Evolutionary conservation across 345 rosid species (phyloP).

Genomic region (Eucalyptus cladocalyx): DNA sequence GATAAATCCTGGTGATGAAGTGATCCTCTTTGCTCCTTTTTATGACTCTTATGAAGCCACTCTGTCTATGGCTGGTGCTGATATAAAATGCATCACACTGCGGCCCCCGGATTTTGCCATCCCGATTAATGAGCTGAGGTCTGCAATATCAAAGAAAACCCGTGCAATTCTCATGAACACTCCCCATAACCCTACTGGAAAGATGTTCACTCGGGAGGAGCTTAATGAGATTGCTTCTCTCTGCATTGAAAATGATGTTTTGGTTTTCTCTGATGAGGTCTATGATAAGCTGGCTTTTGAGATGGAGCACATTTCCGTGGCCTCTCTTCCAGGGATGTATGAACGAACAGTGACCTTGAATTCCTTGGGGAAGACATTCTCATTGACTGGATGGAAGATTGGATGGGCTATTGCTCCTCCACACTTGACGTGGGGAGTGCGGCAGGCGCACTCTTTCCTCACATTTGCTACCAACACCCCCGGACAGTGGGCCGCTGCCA

Average conservation of each 20-base stretch:
- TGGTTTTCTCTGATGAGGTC: slow-evolving; percentile 83
- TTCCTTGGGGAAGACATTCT: slow-evolving; percentile 89
- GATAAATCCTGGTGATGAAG: slow-evolving; percentile 93
- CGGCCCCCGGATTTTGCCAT: slow-evolving; percentile 69
- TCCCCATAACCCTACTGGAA: slow-evolving; percentile 94
- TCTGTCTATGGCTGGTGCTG: slow-evolving; percentile 95
- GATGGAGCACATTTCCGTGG: slow-evolving; percentile 83
- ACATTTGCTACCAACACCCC: slow-evolving; percentile 88
- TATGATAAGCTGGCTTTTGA: slow-evolving; percentile 89
- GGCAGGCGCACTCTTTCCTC: slow-evolving; percentile 84
- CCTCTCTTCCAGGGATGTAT: slow-evolving; percentile 94
- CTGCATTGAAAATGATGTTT: slow-evolving; percentile 81
- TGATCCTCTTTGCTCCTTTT: slow-evolving; percentile 82
- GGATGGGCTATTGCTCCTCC: slow-evolving; percentile 97
- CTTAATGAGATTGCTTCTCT: slow-evolving; percentile 54
- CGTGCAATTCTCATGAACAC: slow-evolving; percentile 81
- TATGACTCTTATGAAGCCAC: slow-evolving; percentile 96
- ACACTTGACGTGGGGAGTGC: slow-evolving; percentile 86
- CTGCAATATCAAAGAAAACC: slow-evolving; percentile 53
- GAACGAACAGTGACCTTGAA: slow-evolving; percentile 88
- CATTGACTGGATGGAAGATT: slow-evolving; percentile 95
- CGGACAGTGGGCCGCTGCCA: slow-evolving; percentile 63
- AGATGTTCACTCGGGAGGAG: slow-evolving; percentile 82
- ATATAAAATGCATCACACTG: slow-evolving; percentile 63
- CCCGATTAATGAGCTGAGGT: slow-evolving; percentile 72